These are phyloP conservation scores for Fusarium pilosicola DNA, from an alignment of 2,329 filamentous ascomycete genomes.

Conservation along the genomic window DNA sequence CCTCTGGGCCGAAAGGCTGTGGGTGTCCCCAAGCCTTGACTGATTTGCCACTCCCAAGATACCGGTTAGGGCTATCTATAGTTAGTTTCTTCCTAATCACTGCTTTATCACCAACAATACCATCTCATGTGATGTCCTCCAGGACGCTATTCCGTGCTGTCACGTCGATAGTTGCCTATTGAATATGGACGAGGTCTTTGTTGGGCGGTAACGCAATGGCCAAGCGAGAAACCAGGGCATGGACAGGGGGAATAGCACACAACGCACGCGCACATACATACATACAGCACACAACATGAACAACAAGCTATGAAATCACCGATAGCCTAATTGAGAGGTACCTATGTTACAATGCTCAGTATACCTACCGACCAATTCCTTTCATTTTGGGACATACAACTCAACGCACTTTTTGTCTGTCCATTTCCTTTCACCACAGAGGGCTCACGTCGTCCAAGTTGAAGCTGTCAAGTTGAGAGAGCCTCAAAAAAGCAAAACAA, in stretches of 20 bases:
- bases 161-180: conserved; percentile 7
- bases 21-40: background rate
- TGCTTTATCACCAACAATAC: background rate
- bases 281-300: background rate
- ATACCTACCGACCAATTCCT: background rate
- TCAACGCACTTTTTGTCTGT: background rate
- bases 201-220: background rate
- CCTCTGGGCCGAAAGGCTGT: conserved; percentile 22
- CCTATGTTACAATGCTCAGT: background rate
- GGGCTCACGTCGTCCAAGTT: background rate
- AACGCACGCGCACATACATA: background rate
- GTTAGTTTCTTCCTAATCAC: conserved; percentile 16
- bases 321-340: background rate
- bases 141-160: background rate
- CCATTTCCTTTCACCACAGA: background rate
- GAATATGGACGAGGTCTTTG: conserved; percentile 1
- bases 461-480: background rate
- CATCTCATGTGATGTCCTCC: conserved; percentile 19
- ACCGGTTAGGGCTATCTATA: conserved; percentile 35
- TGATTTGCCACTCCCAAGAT: conserved; percentile 38
- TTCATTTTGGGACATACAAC: background rate
- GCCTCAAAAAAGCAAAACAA: conserved; percentile 28
- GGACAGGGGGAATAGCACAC: background rate
- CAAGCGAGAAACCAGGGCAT: conserved; percentile 8
- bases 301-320: background rate